These are phyloP conservation scores for Strobilomyces echinocephalus DNA, from an alignment of 768 basidiomycete species.

Conservation along the genomic window DNA sequence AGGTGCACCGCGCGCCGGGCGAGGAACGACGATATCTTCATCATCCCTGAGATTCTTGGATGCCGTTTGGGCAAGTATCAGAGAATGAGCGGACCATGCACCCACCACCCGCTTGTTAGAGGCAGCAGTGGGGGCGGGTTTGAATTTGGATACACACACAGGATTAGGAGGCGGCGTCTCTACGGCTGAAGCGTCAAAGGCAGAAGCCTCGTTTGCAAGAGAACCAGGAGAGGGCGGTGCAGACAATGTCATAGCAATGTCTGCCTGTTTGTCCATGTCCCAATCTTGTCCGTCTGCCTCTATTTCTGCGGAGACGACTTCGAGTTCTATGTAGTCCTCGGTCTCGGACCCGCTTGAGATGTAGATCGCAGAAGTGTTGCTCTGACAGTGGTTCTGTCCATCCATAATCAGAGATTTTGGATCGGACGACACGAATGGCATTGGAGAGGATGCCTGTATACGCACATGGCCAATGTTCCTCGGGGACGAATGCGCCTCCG, in stretches of 20 bases:
- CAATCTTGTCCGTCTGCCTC: not conserved
- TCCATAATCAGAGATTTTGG: not conserved
- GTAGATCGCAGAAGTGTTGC: constrained; percentile 18
- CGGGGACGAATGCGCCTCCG: constrained; percentile 22
- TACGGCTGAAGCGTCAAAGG: not conserved
- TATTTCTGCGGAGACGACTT: not conserved
- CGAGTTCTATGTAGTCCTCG: too few species aligned
- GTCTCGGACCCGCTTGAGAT: constrained; percentile 28
- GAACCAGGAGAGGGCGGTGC: constrained; percentile 16
- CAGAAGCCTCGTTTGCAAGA: not conserved
- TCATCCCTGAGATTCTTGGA: not conserved
- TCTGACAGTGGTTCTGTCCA: constrained; percentile 3
- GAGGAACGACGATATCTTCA: not conserved
- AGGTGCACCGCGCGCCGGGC: constrained; percentile 5
- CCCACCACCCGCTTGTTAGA: not conserved
- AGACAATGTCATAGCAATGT: constrained; percentile 26
- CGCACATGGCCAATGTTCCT: constrained; percentile 4
- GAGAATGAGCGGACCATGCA: not conserved
- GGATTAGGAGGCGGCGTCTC: not conserved
- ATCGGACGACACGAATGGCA: not conserved
- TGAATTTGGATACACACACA: constrained; percentile 16
- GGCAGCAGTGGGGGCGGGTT: constrained; percentile 1
- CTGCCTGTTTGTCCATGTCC: constrained; percentile 10
- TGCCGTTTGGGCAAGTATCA: not conserved
- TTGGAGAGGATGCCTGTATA: constrained; percentile 13